Evolutionary conservation across 495 filamentous ascomycete genomes (phyloP).

Genomic region (Penicillium malachiteum): DNA sequence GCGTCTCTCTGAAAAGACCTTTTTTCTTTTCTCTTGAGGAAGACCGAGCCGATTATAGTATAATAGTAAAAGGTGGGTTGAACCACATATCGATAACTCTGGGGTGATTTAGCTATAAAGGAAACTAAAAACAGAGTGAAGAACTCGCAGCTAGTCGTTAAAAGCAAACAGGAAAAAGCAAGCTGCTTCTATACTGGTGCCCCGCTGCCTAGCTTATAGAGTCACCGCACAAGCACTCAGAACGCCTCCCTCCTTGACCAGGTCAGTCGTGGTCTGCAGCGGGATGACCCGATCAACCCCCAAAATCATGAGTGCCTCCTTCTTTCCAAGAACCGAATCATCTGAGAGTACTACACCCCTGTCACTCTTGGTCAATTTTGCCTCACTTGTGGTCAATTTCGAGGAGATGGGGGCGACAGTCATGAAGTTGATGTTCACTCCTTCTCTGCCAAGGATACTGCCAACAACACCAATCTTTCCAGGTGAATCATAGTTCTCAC

Average conservation of each 20-base stretch:
- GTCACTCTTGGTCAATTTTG: slow-evolving; percentile 3
- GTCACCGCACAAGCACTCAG: slow-evolving; percentile 60
- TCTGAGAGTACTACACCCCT: not conserved
- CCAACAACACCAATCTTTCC: slow-evolving; percentile 75
- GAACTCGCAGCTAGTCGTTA: not conserved
- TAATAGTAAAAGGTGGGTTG: too few relatives aligned
- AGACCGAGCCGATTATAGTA: too few relatives aligned
- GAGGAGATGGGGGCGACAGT: slow-evolving; percentile 54
- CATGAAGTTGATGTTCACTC: slow-evolving; percentile 72
- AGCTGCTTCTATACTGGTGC: too few relatives aligned
- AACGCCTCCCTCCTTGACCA: slow-evolving; percentile 58
- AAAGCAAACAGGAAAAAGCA: too few relatives aligned
- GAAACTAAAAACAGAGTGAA: too few relatives aligned
- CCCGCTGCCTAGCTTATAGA: slow-evolving; percentile 20
- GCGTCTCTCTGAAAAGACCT: too few relatives aligned
- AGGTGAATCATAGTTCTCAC: slow-evolving; percentile 69
- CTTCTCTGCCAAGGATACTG: slow-evolving; percentile 56
- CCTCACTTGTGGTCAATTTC: slow-evolving; percentile 7
- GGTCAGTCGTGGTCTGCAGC: slow-evolving; percentile 50
- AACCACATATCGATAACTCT: too few relatives aligned
- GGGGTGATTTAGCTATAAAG: too few relatives aligned
- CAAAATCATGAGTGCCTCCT: slow-evolving; percentile 73
- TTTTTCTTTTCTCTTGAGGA: too few relatives aligned
- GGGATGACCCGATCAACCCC: slow-evolving; percentile 60
- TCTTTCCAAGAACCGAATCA: slow-evolving; percentile 11